phyloP scores from a whole-genome alignment of 768 basidiomycete genomes.

The Ramaria rubella region DNA sequence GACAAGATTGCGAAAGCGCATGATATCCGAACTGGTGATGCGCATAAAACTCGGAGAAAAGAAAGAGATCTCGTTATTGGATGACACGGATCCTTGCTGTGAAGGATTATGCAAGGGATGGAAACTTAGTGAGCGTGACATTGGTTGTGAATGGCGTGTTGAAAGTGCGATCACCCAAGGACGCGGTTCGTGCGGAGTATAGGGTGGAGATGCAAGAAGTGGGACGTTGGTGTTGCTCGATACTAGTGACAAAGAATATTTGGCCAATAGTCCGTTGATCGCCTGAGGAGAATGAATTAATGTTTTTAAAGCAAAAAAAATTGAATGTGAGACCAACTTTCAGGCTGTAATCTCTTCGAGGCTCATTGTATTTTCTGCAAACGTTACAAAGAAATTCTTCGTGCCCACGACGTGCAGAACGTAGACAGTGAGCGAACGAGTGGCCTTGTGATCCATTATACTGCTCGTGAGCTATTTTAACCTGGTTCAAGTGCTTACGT shows the following conservation, averaged over 20 bases:
- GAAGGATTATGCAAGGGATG: neutral
- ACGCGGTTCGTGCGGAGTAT: neutral
- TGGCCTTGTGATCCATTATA: neutral
- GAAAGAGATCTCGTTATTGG: neutral
- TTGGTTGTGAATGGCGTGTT: neutral
- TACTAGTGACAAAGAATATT: neutral
- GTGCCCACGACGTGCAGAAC: neutral
- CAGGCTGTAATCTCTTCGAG: neutral
- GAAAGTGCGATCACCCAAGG: neutral
- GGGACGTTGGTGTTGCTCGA: neutral
- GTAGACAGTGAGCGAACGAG: neutral
- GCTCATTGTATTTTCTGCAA: neutral
- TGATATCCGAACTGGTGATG: neutral
- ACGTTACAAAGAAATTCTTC: neutral
- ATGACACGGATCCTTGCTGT: neutral
- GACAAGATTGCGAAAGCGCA: neutral
- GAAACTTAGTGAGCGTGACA: neutral
- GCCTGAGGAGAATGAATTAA: neutral
- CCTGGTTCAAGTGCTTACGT: neutral
- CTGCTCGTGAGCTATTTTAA: neutral
- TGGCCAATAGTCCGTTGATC: neutral
- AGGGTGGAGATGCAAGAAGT: neutral
- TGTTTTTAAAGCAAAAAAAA: too few species aligned
- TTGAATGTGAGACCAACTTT: neutral
- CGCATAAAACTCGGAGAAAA: constrained; percentile 4